Conservation (phyloP, 2,329 filamentous ascomycete genomes). For the Cercospora sp. region DNA sequence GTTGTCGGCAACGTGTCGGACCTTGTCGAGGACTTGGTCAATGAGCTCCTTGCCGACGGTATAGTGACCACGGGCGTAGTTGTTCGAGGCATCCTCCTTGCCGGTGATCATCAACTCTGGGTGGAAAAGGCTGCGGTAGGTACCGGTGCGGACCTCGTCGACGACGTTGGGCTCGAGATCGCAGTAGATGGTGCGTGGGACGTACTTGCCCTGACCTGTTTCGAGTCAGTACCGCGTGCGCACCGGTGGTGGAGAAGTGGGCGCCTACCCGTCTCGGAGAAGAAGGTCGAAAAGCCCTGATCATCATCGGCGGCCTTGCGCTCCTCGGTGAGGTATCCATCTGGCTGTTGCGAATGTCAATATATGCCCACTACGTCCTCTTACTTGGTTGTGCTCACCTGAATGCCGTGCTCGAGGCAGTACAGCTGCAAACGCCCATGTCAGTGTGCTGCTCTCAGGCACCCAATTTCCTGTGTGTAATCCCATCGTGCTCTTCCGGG, state of each 20-base stretch:
- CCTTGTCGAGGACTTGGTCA: conserved; percentile 95
- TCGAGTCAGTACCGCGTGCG: conserved; percentile 55
- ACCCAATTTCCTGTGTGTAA: conserved; percentile 30
- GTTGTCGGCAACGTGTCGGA: conserved; percentile 95
- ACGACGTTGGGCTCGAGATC: conserved; percentile 99
- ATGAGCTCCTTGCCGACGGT: conserved; percentile 99
- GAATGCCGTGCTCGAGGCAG: conserved; percentile 99
- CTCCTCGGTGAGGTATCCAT: conserved; percentile 98
- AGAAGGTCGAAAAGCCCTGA: conserved; percentile 99
- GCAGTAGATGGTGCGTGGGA: conserved; percentile 97
- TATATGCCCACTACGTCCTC: not conserved
- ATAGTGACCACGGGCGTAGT: conserved; percentile 99
- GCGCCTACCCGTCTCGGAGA: conserved; percentile 90
- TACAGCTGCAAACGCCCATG: conserved; percentile 69
- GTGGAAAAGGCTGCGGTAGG: conserved; percentile 97
- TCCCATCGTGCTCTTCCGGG: conserved; percentile 14
- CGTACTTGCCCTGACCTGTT: conserved; percentile 94
- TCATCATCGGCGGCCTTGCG: conserved; percentile 90
- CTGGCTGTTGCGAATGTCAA: conserved; percentile 63
- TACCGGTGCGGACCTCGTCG: conserved; percentile 96
- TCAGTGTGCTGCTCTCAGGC: conserved; percentile 38
- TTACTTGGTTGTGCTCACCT: conserved; percentile 63
- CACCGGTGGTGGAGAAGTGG: not conserved
- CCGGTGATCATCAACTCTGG: conserved; percentile 99
- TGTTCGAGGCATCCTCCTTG: conserved; percentile 99